Percentiles rank a stretch among this genome's conserved stretches.
Conservation (phyloP, 1,139 yeast genomes). For the Tardiomyces depauwii region DNA sequence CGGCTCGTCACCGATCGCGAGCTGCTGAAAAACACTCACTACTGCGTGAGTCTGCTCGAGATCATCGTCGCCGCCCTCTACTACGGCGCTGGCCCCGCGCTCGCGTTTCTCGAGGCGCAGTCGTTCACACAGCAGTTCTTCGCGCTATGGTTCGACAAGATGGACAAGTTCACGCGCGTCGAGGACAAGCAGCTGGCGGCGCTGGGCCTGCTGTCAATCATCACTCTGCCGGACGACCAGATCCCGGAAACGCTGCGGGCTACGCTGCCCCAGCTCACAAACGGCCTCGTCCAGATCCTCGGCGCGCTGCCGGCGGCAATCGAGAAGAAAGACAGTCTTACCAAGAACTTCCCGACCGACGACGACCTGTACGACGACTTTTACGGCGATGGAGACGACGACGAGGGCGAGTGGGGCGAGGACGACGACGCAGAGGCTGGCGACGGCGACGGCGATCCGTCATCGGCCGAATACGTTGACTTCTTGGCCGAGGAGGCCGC, state of each 20-base stretch:
- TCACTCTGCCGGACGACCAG: constrained; percentile 31
- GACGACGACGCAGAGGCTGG: constrained; percentile 27
- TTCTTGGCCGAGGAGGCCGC: constrained; percentile 19
- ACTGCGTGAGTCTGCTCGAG: constrained; percentile 49
- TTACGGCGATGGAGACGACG: constrained; percentile 21
- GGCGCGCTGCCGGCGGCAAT: constrained; percentile 62
- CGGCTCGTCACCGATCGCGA: constrained; percentile 15
- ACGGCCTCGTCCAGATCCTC: constrained; percentile 38
- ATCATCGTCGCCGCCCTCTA: constrained; percentile 58
- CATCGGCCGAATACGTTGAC: constrained; percentile 24
- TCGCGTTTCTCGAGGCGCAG: constrained; percentile 40
- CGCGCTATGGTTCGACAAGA: constrained; percentile 52
- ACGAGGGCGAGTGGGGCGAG: constrained; percentile 36
- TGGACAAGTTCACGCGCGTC: constrained; percentile 55
- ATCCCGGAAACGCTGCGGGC: constrained; percentile 22
- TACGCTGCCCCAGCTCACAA: constrained; percentile 33
- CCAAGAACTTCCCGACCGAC: constrained; percentile 40
- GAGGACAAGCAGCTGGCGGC: constrained; percentile 70
- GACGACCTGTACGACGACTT: constrained; percentile 28
- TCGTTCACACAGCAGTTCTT: constrained; percentile 43
- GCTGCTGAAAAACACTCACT: constrained; percentile 28
- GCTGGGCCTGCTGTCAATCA: constrained; percentile 48
- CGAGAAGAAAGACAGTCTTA: constrained; percentile 47
- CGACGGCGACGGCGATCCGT: constrained; percentile 26
- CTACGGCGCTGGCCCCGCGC: constrained; percentile 46